Conservation (phyloP, 2,329 filamentous ascomycete species). For the Xylariaceae sp. region DNA sequence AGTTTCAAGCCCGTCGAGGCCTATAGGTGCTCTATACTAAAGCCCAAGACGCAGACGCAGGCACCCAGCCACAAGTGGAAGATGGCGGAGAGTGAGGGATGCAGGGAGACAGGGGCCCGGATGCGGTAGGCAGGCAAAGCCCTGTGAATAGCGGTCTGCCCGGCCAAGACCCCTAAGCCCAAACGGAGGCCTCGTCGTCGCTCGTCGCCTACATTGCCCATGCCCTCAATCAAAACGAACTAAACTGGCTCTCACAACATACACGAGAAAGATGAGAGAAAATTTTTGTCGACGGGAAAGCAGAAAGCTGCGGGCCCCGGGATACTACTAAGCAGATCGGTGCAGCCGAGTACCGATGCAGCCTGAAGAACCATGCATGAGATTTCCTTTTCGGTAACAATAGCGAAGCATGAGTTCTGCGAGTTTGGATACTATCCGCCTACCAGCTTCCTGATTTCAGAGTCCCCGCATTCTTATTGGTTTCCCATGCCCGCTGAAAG, state of each 20-base stretch:
- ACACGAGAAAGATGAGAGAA: conserved; percentile 8
- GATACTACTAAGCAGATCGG: conserved; percentile 21
- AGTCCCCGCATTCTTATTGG: conserved; percentile 17
- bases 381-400: conserved; percentile 20
- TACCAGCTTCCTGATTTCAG: conserved; percentile 16
- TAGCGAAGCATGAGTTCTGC: background rate
- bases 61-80: conserved; percentile 10
- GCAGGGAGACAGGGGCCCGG: background rate
- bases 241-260: too few species aligned
- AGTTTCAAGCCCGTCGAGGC: too few species aligned
- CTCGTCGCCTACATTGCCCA: too few species aligned
- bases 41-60: conserved; percentile 18
- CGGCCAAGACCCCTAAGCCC: background rate
- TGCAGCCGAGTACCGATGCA: conserved; percentile 24
- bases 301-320: conserved; percentile 6
- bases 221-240: too few species aligned
- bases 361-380: conserved; percentile 16
- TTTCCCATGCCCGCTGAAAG: conserved; percentile 26
- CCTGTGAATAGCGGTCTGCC: conserved; percentile 27
- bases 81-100: background rate
- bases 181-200: conserved; percentile 21
- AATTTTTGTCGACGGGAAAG: background rate
- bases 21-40: too few species aligned
- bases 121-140: too few species aligned
- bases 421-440: background rate